Percentiles rank a stretch among this genome's conserved stretches.
These are phyloP conservation scores for Dentipellis sp. DNA, from an alignment of 768 basidiomycete genomes.

Conservation along the genomic window DNA sequence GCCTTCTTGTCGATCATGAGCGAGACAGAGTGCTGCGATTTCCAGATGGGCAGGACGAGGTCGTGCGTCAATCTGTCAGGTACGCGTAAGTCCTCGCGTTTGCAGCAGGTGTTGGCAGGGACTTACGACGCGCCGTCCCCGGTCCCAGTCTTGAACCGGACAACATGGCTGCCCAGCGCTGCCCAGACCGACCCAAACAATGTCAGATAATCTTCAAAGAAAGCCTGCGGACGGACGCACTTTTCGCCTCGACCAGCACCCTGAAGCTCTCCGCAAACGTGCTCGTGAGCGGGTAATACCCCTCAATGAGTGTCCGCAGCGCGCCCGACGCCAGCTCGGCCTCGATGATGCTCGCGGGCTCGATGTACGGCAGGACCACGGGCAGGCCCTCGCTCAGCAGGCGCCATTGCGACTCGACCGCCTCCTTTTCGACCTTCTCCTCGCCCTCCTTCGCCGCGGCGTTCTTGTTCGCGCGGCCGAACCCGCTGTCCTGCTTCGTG, in stretches of 20 bases:
- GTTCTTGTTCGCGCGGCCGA: constrained; percentile 2
- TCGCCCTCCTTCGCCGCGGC: not conserved
- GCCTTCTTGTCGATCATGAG: constrained; percentile 97
- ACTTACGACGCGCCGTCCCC: constrained; percentile 41
- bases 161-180: constrained; percentile 68
- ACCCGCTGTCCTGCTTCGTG: constrained; percentile 71
- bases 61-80: constrained; percentile 60
- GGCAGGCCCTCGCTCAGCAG: constrained; percentile 80
- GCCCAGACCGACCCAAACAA: not conserved
- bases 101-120: not conserved
- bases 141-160: constrained; percentile 52
- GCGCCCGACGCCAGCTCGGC: constrained; percentile 36
- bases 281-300: constrained; percentile 74
- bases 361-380: constrained; percentile 74
- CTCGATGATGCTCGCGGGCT: constrained; percentile 49
- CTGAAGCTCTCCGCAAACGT: constrained; percentile 55
- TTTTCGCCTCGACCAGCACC: constrained; percentile 37
- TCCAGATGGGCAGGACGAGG: constrained; percentile 92
- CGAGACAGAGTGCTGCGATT: constrained; percentile 76
- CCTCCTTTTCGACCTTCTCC: constrained; percentile 9
- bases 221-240: constrained; percentile 27
- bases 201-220: not conserved
- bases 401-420: constrained; percentile 54
- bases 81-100: not conserved
- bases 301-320: constrained; percentile 58